Base-by-base conservation (phyloP, 2,329 filamentous ascomycete species). In the Ophiostoma australiae region DNA sequence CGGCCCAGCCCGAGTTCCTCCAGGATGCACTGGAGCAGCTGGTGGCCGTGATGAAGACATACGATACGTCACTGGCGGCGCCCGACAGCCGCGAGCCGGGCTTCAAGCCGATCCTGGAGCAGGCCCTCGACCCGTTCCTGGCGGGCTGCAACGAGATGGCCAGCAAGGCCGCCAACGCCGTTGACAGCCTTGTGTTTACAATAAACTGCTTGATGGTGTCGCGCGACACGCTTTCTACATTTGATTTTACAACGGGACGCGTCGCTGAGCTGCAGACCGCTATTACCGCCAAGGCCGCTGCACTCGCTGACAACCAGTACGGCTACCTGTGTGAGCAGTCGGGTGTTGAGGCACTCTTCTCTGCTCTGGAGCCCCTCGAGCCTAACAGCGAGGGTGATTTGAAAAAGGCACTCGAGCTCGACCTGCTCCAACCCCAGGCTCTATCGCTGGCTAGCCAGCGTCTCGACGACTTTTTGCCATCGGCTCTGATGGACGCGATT, bases 381-480 rank as follows among this genome's bases (percentile, higher is more conserved):
- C 75, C 78, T 55, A 78, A 80, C 61, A 77, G 81, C 39, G 77
- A 83, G 17, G 66, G 65, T 20, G 84, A 87, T 68, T 78, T 91
- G 4, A 82, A 84, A 63, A 84, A 84, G 15, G 84, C 92, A 33
- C 78, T 82, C 1, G 77, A 77, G 0, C 82, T 90, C 1, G 82
- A 84, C 0, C 80, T 84, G 4, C 87, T 92, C 76, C 85, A 89
- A 72, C 84, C 87, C 0, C 80, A 84, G 5, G 80, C 84, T 0
- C 82, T 98, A n/a, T 81, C 85, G 1, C 81, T 84, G 68, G 89
- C 90, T 1, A 92, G 92, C 76, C 91, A 94, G 76, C 86, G 85
- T 58, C 84, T 99, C 7, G 95, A 99, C 77, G 89, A 93, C 73
- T 99, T 98, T 80, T 83, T 99, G 33, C 94, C 95, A 0, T 96